These are phyloP conservation scores for Dissophora globulifera DNA, from an alignment of 192 early-diverging fungal genomes.

Conservation along the genomic window DNA sequence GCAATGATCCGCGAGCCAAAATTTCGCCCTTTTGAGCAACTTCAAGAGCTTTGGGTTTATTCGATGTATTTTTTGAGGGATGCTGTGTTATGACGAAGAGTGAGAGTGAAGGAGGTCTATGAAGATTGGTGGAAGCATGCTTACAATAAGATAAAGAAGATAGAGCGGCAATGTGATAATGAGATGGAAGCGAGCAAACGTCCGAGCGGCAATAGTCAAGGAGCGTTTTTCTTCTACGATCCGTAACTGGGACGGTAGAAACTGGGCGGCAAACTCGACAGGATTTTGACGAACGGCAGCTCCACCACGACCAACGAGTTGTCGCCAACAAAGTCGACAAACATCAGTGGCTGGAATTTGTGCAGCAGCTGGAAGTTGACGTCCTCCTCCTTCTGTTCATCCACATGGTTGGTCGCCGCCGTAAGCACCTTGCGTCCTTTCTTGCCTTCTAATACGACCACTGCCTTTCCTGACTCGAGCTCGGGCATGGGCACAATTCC, in stretches of 20 bases:
- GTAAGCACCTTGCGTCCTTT: conserved; percentile 28
- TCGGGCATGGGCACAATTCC: conserved; percentile 41
- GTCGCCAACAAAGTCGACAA: conserved; percentile 74
- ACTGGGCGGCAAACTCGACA: conserved; percentile 80
- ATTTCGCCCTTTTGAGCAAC: too few species aligned
- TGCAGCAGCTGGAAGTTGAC: conserved; percentile 75
- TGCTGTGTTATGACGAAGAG: conserved; percentile 1
- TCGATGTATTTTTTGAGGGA: conserved; percentile 1
- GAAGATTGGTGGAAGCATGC: too few species aligned
- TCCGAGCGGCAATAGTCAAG: too few species aligned
- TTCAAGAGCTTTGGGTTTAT: too few species aligned
- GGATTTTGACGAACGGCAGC: conserved; percentile 83
- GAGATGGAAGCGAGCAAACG: too few species aligned
- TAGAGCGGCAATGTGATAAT: conserved; percentile 1
- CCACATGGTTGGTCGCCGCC: conserved; percentile 44
- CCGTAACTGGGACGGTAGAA: conserved; percentile 90
- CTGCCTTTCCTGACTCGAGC: conserved; percentile 43
- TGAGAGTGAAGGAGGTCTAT: conserved; percentile 4
- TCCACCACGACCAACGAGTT: conserved; percentile 89
- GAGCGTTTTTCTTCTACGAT: too few species aligned
- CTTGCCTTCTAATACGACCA: conserved; percentile 49
- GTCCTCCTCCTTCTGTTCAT: conserved; percentile 60
- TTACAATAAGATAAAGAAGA: neutral
- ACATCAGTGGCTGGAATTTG: conserved; percentile 89
- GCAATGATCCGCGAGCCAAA: too few species aligned